Percentiles rank a stretch among this genome's conserved stretches.
phyloP scores from a whole-genome alignment of 2,329 filamentous ascomycete species.

The Lasiodiplodia theobromae region DNA sequence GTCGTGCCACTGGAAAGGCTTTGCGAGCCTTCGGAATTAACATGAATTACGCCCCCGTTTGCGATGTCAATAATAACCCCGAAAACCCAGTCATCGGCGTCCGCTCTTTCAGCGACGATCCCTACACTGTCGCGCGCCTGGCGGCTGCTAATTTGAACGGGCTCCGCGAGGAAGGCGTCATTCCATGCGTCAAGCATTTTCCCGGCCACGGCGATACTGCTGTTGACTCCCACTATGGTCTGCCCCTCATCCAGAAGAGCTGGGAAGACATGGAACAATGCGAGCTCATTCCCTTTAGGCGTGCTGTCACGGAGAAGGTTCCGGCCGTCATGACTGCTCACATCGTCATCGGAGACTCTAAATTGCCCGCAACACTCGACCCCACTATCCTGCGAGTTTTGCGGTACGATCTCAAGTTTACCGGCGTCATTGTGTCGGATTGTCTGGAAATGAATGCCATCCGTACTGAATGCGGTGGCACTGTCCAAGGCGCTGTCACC shows the following conservation, averaged over 20 bases:
- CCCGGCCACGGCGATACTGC: conserved; percentile 28
- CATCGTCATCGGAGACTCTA: conserved; percentile 14
- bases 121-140: background rate
- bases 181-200: conserved; percentile 28
- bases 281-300: conserved; percentile 17
- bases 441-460: conserved; percentile 29
- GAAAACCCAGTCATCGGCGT: conserved; percentile 27
- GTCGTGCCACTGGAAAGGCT: background rate
- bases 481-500: conserved; percentile 19
- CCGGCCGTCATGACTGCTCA: conserved; percentile 25
- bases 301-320: background rate
- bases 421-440: conserved; percentile 24
- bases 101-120: conserved; percentile 28
- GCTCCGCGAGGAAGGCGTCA: conserved; percentile 19
- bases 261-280: conserved; percentile 26
- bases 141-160: conserved; percentile 10
- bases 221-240: conserved; percentile 24
- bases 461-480: conserved; percentile 27
- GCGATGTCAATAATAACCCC: conserved; percentile 29
- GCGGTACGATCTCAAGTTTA: conserved; percentile 1
- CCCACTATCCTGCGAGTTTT: background rate
- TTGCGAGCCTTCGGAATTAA: conserved; percentile 24
- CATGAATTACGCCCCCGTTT: conserved; percentile 28
- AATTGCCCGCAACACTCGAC: conserved; percentile 20
- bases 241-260: conserved; percentile 19